Base-by-base conservation (phyloP, 768 basidiomycete species). In the Agaricus sinodeliciosus region DNA sequence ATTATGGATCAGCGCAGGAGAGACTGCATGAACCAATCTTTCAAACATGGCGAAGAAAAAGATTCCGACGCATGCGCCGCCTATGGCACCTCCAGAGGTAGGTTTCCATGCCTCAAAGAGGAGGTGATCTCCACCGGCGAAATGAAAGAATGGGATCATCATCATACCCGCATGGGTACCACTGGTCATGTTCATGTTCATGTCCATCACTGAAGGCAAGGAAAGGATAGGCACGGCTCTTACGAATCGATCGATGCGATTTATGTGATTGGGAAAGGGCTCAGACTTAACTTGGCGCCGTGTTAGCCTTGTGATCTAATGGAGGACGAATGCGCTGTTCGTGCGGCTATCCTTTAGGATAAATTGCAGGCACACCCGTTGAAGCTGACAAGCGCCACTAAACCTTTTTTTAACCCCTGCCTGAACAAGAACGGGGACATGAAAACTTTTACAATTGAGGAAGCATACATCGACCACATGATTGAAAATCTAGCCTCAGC, bases 51-150 rank as follows among this genome's bases (percentile, higher is more conserved):
- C 82, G 34, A 94, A 70, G 28, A 85, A 35, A 59, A 86, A 71
- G 18, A 95, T 71, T 0, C 77, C 83, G 51, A 94, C 74, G 62
- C 84, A 87, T 36, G 90, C 84, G 0, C 87, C 91, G 18, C 79
- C 80, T 28, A 90, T 78, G 0, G 85, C 83, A 18, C 87, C 90
- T 5, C 70, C 57, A 0, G 88, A 84, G 3, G 74, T 74, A 0
- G 93, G 91, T 4, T 65, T 67, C 84, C 86, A 87, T 1, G 75
- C 68, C 54, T 79, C 58, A 70, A 94, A 93, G 65, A 80, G 70
- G 11, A 91, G 73, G 46, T 72, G 69, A 57, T 90, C 87, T 0
- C 82, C 81, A 0, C 71, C 69, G 18, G 76, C 74, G 58, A 89
- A 85, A 63, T 90, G 89, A 15, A 91, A 67, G 66, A 77, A 89